Evolutionary conservation across 495 filamentous ascomycete genomes (phyloP).

Genomic region (Melanomma pulvis-pyrius): DNA sequence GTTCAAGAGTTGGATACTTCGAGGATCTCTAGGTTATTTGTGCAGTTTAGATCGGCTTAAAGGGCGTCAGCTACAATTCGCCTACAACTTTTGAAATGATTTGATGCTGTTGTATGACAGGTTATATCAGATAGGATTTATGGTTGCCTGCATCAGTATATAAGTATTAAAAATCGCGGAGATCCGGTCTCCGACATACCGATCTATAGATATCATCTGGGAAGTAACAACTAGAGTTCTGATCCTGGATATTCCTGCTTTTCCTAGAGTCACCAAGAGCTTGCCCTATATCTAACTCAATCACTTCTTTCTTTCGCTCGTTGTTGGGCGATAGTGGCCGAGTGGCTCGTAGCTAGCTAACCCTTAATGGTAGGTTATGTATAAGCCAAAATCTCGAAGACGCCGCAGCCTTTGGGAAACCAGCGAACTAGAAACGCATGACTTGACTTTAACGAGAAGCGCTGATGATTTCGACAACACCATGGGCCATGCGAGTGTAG

Average conservation of each 20-base stretch:
- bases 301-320: background rate
- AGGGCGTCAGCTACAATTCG: too few species aligned
- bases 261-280: background rate
- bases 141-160: too few species aligned
- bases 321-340: background rate
- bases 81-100: too few species aligned
- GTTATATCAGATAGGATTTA: too few species aligned
- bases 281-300: background rate
- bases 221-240: background rate
- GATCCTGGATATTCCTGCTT: background rate
- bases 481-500: background rate
- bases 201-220: too few species aligned
- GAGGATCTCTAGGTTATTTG: too few species aligned
- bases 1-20: too few species aligned
- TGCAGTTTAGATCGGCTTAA: too few species aligned
- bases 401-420: background rate
- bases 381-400: background rate
- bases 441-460: background rate
- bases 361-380: background rate
- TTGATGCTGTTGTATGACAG: too few species aligned
- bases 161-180: too few species aligned
- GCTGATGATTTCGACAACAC: background rate
- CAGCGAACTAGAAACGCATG: background rate
- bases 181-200: too few species aligned
- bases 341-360: background rate